Conservation (phyloP, 2,329 filamentous ascomycete genomes). For the Trichoderma brevicompactum region DNA sequence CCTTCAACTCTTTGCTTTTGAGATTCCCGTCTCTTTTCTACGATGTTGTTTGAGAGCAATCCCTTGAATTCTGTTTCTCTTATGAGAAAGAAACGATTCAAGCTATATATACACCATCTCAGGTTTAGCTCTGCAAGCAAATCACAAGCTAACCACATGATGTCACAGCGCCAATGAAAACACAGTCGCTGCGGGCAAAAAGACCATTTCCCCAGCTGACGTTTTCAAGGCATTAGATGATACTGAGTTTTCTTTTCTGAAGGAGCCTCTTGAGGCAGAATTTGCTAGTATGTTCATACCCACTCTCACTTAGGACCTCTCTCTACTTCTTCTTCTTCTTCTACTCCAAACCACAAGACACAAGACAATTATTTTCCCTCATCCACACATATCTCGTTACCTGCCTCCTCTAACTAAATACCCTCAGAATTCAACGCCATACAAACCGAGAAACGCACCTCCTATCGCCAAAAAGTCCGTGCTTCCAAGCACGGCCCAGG, state of each 20-base stretch:
- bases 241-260: constrained; percentile 75
- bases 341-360: too few species aligned
- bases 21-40: not conserved
- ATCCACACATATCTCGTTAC: too few species aligned
- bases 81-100: too few species aligned
- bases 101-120: not conserved
- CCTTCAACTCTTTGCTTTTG: not conserved
- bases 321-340: not conserved
- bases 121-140: too few species aligned
- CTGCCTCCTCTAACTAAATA: not conserved
- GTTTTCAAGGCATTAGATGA: constrained; percentile 79
- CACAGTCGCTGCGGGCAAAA: constrained; percentile 69
- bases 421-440: constrained; percentile 69
- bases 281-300: constrained; percentile 65
- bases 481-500: constrained; percentile 58
- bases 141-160: not conserved
- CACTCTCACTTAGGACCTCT: not conserved
- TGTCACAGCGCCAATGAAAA: constrained; percentile 70
- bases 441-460: constrained; percentile 74
- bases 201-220: constrained; percentile 76
- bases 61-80: too few species aligned
- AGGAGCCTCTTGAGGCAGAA: constrained; percentile 71
- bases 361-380: too few species aligned
- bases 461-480: constrained; percentile 70
- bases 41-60: not conserved